These are phyloP conservation scores for Ramaria sp. DNA, from an alignment of 768 basidiomycete genomes.

Conservation along the genomic window DNA sequence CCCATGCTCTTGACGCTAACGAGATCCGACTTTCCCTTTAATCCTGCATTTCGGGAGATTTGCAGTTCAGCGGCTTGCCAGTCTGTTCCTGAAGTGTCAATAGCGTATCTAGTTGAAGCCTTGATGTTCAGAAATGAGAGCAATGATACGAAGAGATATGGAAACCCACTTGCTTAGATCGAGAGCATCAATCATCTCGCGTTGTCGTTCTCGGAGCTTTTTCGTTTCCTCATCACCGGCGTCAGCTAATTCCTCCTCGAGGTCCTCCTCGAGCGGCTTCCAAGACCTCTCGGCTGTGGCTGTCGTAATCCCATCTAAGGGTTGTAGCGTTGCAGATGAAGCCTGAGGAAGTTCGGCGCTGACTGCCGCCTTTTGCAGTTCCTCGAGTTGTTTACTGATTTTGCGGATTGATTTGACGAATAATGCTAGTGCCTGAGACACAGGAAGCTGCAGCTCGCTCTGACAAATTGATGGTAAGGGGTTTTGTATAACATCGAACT, in stretches of 20 bases:
- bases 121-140: constrained; percentile 1
- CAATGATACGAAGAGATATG: not conserved
- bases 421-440: constrained; percentile 79
- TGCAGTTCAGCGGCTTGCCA: constrained; percentile 71
- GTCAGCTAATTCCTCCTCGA: constrained; percentile 64
- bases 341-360: constrained; percentile 45
- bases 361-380: constrained; percentile 72
- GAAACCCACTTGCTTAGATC: constrained; percentile 75
- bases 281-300: constrained; percentile 20
- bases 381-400: constrained; percentile 61
- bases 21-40: constrained; percentile 47
- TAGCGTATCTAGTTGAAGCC: constrained; percentile 28
- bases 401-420: constrained; percentile 88
- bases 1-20: constrained; percentile 56
- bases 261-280: constrained; percentile 32
- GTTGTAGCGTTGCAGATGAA: constrained; percentile 19
- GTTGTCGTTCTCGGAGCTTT: constrained; percentile 55
- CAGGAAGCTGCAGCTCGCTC: constrained; percentile 73
- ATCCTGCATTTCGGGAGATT: constrained; percentile 38
- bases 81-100: constrained; percentile 57
- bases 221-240: constrained; percentile 60
- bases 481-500: not conserved
- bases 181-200: constrained; percentile 78
- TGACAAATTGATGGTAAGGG: constrained; percentile 19
- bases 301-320: constrained; percentile 11